These are phyloP conservation scores for Xylaria hypoxylon DNA, from an alignment of 2,329 filamentous ascomycete genomes.

Conservation along the genomic window DNA sequence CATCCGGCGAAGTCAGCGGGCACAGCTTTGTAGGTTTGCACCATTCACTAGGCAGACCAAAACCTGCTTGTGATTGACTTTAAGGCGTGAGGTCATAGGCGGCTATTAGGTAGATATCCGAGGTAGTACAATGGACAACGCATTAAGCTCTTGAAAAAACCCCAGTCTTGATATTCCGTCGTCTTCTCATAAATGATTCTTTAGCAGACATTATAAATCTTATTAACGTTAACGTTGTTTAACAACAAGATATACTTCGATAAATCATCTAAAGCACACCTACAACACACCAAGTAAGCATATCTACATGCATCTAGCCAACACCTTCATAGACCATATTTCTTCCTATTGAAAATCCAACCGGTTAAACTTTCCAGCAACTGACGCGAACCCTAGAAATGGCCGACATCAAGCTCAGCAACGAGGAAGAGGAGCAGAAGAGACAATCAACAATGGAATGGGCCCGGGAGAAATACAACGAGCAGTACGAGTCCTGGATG, in stretches of 20 bases:
- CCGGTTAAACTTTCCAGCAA: background rate
- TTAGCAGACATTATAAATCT: background rate
- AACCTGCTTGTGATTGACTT: conserved; percentile 26
- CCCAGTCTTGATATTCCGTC: background rate
- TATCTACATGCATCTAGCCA: background rate
- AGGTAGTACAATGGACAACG: conserved; percentile 13
- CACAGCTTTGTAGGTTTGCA: conserved; percentile 13
- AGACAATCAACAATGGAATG: conserved; percentile 57
- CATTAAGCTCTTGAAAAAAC: background rate
- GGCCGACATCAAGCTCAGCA: conserved; percentile 7
- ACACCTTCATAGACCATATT: too few relatives aligned
- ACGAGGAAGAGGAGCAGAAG: conserved; percentile 11
- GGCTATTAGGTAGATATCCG: conserved; percentile 1
- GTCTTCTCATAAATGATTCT: background rate
- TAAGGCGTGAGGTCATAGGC: conserved; percentile 36
- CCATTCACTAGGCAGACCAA: conserved; percentile 10
- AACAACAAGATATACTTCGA: background rate
- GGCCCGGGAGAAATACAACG: conserved; percentile 73
- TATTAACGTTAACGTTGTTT: too few relatives aligned
- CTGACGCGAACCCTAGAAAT: conserved; percentile 5
- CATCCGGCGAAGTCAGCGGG: background rate
- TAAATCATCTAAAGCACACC: background rate
- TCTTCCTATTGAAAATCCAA: background rate
- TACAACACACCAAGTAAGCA: background rate
- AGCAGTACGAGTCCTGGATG: conserved; percentile 80